Evolutionary conservation across 345 rosid genomes (phyloP).

Genomic region (Aquilaria sinensis): DNA sequence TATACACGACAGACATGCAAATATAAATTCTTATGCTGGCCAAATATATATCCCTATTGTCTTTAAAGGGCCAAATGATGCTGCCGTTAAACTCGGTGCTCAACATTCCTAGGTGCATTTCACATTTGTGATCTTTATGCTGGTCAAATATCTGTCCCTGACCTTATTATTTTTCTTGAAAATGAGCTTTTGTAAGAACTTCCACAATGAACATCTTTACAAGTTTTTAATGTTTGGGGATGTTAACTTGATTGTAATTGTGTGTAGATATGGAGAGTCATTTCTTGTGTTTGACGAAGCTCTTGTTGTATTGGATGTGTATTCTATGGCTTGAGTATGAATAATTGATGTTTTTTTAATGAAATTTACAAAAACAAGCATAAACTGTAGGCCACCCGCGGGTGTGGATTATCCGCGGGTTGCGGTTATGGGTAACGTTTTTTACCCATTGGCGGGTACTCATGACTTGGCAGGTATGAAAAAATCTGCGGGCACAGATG

Average conservation of each 20-base stretch:
- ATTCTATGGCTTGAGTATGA: no score
- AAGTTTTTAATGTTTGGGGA: not conserved
- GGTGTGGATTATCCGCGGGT: no score
- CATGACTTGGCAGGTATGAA: no score
- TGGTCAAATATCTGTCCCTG: slow-evolving; percentile 78
- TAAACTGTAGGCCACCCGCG: no score
- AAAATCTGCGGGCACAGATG: no score
- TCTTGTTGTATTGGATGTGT: no score
- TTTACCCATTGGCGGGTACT: no score
- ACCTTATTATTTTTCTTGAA: slow-evolving; percentile 71
- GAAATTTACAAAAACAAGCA: no score
- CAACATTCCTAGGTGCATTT: slow-evolving; percentile 59
- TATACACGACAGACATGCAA: not conserved
- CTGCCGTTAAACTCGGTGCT: slow-evolving; percentile 83
- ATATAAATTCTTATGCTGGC: slow-evolving; percentile 25
- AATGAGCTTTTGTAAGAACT: slow-evolving; percentile 60
- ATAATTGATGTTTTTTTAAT: no score
- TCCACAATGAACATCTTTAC: not conserved
- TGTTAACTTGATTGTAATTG: slow-evolving; percentile 6
- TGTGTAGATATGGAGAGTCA: slow-evolving; percentile 60
- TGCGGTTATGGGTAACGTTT: no score
- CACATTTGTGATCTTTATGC: slow-evolving; percentile 16
- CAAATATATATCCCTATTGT: slow-evolving; percentile 58
- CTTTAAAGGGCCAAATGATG: slow-evolving; percentile 78
- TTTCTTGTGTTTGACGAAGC: slow-evolving; percentile 65